A percentile compares a stretch with the other conserved stretches of the same genome.
These are phyloP conservation scores for Fusarium sp. DNA, from an alignment of 2,329 filamentous ascomycete species.

Conservation along the genomic window DNA sequence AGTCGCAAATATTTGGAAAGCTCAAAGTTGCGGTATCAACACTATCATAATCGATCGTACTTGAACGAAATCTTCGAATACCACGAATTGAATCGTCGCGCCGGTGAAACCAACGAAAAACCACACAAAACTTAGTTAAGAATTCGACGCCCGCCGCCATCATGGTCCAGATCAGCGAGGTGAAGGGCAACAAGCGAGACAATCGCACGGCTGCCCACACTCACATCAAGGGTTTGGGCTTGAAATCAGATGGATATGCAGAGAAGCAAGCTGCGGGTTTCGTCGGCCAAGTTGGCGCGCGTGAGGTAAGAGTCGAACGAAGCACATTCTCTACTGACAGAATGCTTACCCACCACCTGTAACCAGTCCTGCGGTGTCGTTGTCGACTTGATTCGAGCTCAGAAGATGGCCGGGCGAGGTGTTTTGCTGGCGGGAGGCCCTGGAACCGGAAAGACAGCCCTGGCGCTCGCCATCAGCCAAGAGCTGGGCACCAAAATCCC, in stretches of 20 bases:
- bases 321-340: not conserved
- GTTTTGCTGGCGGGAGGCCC: constrained; percentile 94
- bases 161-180: constrained; percentile 93
- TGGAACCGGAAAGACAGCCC: constrained; percentile 95
- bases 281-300: constrained; percentile 84
- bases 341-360: constrained; percentile 32
- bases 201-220: constrained; percentile 96
- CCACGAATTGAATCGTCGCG: constrained; percentile 12
- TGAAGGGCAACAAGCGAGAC: constrained; percentile 93
- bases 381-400: constrained; percentile 92
- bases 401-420: constrained; percentile 97
- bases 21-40: constrained; percentile 31
- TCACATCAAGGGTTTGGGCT: constrained; percentile 93
- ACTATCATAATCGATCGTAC: constrained; percentile 15
- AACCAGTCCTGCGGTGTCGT: constrained; percentile 91
- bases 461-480: constrained; percentile 94
- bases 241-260: constrained; percentile 85
- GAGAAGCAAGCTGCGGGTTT: constrained; percentile 85
- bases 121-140: constrained; percentile 13
- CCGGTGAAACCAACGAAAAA: constrained; percentile 1
- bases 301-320: constrained; percentile 72
- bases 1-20: constrained; percentile 50
- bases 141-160: constrained; percentile 49
- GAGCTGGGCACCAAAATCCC: constrained; percentile 98
- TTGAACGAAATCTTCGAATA: constrained; percentile 10